Base-by-base conservation (phyloP, 768 basidiomycete genomes). In the Boletus huronensis region DNA sequence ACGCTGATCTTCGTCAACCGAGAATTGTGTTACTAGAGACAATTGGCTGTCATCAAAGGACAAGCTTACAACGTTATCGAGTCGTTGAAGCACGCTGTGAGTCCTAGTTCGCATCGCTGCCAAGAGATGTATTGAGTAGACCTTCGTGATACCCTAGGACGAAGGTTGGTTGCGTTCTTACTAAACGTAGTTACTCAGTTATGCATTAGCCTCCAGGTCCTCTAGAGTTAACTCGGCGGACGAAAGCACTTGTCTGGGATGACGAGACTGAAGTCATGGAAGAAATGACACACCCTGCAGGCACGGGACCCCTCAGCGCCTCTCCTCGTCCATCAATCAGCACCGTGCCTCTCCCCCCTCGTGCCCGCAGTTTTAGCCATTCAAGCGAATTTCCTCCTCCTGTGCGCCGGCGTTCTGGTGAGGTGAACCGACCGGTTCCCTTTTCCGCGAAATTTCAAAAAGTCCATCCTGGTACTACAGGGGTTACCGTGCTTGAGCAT, bases 41-140 rank as follows among this genome's bases (percentile, higher is more conserved):
- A 96, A 78, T 72, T 95, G 52, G 87, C 91, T n/a, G 91, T 96
- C 5, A 87, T 96, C 55, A 95, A 95, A 73, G 93, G 91, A 13
- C 93, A 95, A 67, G 93, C 89, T 39, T 92, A 87, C 82, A 93
- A 94, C 62, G 87, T 95, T 35, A 79, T 94, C 2, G 88, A 93
- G 67, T 92, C 89, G 2, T 72, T 93, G 48, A 85, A 80, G 62
- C 91, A 93, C 66, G 66, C 75, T 19, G 90, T 90, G 65, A 68
- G 85, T 77, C 10, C 26, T 46, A 35, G 29, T 52, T 63, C n/a
- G 23, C 29, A 42, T 41, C 13, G 17, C 14, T n/a, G 14, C 26
- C 8, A 36, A 44, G 29, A 42, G 43, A 32, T 9, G 3, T 36
- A 34, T 38, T 62, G 31, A 63, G 1, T 34, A 49, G 50, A n/a